Base-by-base conservation (phyloP, 208 protist genomes). In the Leishmania major region DNA sequence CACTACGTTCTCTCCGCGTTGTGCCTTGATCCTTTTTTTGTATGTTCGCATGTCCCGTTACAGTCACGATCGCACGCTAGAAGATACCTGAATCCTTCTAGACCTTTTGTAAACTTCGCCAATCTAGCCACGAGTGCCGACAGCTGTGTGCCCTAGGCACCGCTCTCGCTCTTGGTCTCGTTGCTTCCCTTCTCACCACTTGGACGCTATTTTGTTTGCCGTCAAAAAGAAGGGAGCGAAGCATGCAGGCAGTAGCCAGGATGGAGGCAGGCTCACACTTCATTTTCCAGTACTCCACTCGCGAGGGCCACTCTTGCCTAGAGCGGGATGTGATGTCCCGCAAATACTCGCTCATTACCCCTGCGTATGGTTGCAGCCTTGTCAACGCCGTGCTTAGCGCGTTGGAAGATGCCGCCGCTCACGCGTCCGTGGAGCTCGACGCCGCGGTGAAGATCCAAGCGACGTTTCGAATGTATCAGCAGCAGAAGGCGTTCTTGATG, bases 361-460 rank as follows among this genome's bases (percentile, higher is more conserved):
- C 81, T 25, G 69, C 55, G 15, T 84, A 86, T 37, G 82, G 87
- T 5, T 55, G 60, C 45, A 22, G 80, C 28, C 80, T 90, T 10
- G 67, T 87, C 37, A 73, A 77, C 11, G 77, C 87, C 13, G 87
- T 90, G 28, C 80, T 90, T 11, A 40, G 37, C 1, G 83, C 87
- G 1, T 59, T 85, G 45, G 72, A 82, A 3, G 80, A 87, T 47
- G 83, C 87, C 31, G 66, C 77, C 3, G 64, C 78, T 10, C 45
- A 75, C 60, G 80, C 81, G 11, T 31, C 67, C 0, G 43, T n/a
- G 31, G 87, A 90, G 70, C 25, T 64, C 17, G 8, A n/a, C 25
- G 89, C 90, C 0, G 86, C 84, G 1, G 43, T 80, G 25, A 91
- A 80, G 53, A 93, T 96, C 49, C 93, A 96, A 74, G 70, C 88